Evolutionary conservation across 2,329 filamentous ascomycete species (phyloP).

Genomic region (Tetracladium maxilliforme): DNA sequence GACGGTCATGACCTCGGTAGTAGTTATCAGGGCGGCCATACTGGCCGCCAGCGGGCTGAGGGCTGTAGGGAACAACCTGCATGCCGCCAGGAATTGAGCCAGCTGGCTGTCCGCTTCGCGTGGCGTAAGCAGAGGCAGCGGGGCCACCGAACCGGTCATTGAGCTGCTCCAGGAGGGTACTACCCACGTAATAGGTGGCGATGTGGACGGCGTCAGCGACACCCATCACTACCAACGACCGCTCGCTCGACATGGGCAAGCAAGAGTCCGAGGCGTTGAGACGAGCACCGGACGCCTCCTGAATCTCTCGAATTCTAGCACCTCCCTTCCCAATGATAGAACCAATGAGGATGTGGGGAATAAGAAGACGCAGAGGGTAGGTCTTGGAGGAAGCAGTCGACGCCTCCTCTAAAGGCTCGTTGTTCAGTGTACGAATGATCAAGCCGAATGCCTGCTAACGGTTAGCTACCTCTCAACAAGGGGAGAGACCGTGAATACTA

Average conservation of each 20-base stretch:
- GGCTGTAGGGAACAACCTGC: constrained; percentile 97
- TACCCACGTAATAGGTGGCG: constrained; percentile 95
- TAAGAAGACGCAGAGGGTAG: constrained; percentile 86
- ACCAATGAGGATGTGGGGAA: constrained; percentile 93
- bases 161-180: constrained; percentile 93
- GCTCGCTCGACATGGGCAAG: constrained; percentile 86
- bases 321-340: constrained; percentile 98
- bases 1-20: constrained; percentile 58
- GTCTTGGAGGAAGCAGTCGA: constrained; percentile 94
- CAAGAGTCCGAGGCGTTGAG: constrained; percentile 94
- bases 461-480: no score
- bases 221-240: constrained; percentile 94
- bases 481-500: constrained; percentile 16
- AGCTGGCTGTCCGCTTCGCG: constrained; percentile 81
- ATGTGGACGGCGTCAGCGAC: constrained; percentile 98
- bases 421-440: constrained; percentile 96
- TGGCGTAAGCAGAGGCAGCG: constrained; percentile 93
- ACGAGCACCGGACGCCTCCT: constrained; percentile 90
- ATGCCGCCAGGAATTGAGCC: constrained; percentile 92
- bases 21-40: constrained; percentile 84
- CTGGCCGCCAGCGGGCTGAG: constrained; percentile 82
- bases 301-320: constrained; percentile 91
- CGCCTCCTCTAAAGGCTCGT: constrained; percentile 76
- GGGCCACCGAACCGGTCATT: constrained; percentile 94
- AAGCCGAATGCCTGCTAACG: constrained; percentile 70